phyloP scores from a whole-genome alignment of 495 filamentous ascomycete genomes.

The Penicillium waksmanii region DNA sequence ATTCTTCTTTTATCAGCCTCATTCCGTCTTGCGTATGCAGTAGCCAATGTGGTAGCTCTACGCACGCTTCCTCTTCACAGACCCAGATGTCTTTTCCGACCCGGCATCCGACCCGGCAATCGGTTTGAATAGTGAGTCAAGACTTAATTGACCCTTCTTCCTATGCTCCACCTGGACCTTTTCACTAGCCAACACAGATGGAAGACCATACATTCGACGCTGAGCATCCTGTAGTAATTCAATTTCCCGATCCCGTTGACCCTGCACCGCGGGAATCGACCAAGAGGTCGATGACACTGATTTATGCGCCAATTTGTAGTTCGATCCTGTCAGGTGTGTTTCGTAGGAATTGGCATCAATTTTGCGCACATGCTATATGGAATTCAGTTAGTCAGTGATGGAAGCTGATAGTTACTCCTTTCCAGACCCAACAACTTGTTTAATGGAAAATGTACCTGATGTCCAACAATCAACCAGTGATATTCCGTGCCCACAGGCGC shows the following conservation, averaged over 20 bases:
- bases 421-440: too few relatives aligned
- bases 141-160: conserved; percentile 38
- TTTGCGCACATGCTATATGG: conserved; percentile 39
- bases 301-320: conserved; percentile 43
- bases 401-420: neutral
- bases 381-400: neutral
- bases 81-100: neutral
- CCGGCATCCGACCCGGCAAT: neutral
- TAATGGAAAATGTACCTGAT: conserved; percentile 30
- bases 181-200: conserved; percentile 37
- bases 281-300: conserved; percentile 31
- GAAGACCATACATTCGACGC: conserved; percentile 32
- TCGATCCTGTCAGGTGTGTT: conserved; percentile 39
- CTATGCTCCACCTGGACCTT: conserved; percentile 32
- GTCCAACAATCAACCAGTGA: conserved; percentile 42
- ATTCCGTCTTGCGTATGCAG: neutral
- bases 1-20: neutral
- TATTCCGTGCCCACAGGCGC: conserved; percentile 41
- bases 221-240: conserved; percentile 39
- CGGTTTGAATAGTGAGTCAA: conserved; percentile 36
- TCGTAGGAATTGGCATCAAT: conserved; percentile 44
- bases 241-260: conserved; percentile 39
- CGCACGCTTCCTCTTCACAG: conserved; percentile 2
- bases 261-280: conserved; percentile 40
- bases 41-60: neutral